Evolutionary conservation across 2,329 filamentous ascomycete species (phyloP), one percentile per base, ranked within the genome.

Genomic region (Chrysoporthe deuterocubensis): DNA sequence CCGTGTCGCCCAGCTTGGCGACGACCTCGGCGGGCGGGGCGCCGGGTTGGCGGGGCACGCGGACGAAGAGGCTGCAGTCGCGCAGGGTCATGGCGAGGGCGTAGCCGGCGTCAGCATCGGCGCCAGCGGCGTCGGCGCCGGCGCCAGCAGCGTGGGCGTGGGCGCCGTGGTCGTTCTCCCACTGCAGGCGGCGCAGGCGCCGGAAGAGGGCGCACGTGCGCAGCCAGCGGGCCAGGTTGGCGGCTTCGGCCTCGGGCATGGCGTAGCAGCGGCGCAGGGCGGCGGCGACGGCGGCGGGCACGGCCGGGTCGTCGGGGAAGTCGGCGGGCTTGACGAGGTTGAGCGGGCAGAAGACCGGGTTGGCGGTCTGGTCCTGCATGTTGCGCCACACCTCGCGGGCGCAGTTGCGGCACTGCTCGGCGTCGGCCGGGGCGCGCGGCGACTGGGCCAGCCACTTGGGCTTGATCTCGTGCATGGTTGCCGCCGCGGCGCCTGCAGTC

Each of bases 381-480:
- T 66, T 71, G 68, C 67, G 76, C 72, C 73, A 70, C 75, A 79
- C 78, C 66, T 83, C 79, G 58, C 80, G 81, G 48, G 92, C 92
- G 76, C 92, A 96, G 50, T 90, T 93, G 43, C 92, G 88, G 79
- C 92, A 96, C 62, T 91, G 84, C 62, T 82, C 85, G 52, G 91
- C 86, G 40, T 80, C 78, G 0, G 75, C 37, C 1, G 92, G 92
- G 0, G 92, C 92, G 48, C 87, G 89, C 4, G 90, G 91, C 2
- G 92, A 94, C 76, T 94, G 92, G 9, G 84, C 80, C 37, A 96
- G 85, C 92, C 92, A 96, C 78, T 96, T 96, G 16, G 92, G 92
- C 76, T 96, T 96, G 79, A 95, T 91, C 76, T 95, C 91, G 66
- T 92, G 80, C 43, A 91, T 63, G 43, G 21, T 64, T 64, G 34